These are phyloP conservation scores for Fraxinus velutina DNA, from an alignment of 305 asterid species.

Conservation along the genomic window DNA sequence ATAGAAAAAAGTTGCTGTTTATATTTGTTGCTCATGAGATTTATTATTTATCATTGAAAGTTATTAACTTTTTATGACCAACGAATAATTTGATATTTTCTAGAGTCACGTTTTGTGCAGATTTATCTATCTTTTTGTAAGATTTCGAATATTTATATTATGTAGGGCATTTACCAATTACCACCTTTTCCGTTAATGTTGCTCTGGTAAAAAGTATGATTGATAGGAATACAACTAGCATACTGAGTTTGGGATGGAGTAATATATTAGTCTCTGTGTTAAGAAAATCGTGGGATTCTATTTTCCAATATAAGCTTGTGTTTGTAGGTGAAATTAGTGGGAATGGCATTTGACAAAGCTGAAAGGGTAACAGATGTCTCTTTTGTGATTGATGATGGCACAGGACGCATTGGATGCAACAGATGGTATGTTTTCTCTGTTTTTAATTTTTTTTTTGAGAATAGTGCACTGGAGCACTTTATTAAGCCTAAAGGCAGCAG, in stretches of 20 bases:
- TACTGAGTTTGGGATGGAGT: not conserved
- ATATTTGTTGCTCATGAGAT: not conserved
- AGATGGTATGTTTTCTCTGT: slow-evolving; percentile 52
- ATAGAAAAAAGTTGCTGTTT: not conserved
- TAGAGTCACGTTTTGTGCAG: not conserved
- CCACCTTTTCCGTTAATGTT: not conserved
- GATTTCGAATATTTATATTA: not conserved
- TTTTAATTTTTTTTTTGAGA: not conserved
- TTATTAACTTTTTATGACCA: not conserved
- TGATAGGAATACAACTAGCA: not conserved
- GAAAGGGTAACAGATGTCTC: slow-evolving; percentile 58
- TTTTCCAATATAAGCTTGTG: not conserved
- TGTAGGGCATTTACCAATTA: not conserved
- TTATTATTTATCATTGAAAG: not conserved
- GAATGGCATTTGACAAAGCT: slow-evolving; percentile 58
- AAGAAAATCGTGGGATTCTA: not conserved
- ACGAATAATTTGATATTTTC: not conserved
- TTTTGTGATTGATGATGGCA: slow-evolving; percentile 78
- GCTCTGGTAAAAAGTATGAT: not conserved
- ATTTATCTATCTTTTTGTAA: not conserved
- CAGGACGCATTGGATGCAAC: slow-evolving; percentile 71
- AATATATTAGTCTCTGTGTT: not conserved
- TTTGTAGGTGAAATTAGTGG: slow-evolving; percentile 69
- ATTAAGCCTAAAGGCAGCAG: not conserved
- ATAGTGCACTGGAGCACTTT: not conserved